These are phyloP conservation scores for Bipolaris victoriae DNA, from an alignment of 2,329 filamentous ascomycete species.

Conservation along the genomic window DNA sequence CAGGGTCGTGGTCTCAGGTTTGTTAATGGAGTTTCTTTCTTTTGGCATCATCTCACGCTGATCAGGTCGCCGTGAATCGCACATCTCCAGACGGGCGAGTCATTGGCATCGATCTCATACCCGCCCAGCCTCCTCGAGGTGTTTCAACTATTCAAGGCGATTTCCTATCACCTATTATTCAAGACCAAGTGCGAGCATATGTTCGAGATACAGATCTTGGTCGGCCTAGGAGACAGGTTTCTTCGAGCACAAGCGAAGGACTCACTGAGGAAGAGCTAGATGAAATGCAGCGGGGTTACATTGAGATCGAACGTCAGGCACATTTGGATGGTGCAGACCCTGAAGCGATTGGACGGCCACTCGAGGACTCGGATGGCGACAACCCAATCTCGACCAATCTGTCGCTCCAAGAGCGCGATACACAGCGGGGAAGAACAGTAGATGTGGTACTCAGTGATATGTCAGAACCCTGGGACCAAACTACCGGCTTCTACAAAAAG, in stretches of 20 bases:
- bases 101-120: constrained; percentile 92
- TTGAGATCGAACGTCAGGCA: constrained; percentile 67
- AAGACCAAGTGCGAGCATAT: constrained; percentile 76
- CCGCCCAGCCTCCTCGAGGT: constrained; percentile 85
- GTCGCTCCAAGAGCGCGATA: constrained; percentile 44
- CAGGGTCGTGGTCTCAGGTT: constrained; percentile 67
- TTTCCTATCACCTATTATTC: constrained; percentile 79
- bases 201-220: constrained; percentile 69
- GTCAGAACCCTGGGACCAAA: constrained; percentile 94
- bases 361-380: constrained; percentile 23
- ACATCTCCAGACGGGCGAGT: constrained; percentile 80
- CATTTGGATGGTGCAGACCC: constrained; percentile 40
- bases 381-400: constrained; percentile 35
- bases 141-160: constrained; percentile 96
- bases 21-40: constrained; percentile 5
- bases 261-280: constrained; percentile 50
- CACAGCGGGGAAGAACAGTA: constrained; percentile 65
- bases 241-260: constrained; percentile 33
- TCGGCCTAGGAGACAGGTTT: constrained; percentile 51
- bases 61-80: constrained; percentile 77
- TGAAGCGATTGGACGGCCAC: constrained; percentile 23
- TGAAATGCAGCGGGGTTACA: constrained; percentile 62
- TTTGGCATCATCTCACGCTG: constrained; percentile 2
- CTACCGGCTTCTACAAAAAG: constrained; percentile 77
- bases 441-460: constrained; percentile 98